Evolutionary conservation across 768 basidiomycete genomes (phyloP).

Genomic region (Leccinum longicurvipes): DNA sequence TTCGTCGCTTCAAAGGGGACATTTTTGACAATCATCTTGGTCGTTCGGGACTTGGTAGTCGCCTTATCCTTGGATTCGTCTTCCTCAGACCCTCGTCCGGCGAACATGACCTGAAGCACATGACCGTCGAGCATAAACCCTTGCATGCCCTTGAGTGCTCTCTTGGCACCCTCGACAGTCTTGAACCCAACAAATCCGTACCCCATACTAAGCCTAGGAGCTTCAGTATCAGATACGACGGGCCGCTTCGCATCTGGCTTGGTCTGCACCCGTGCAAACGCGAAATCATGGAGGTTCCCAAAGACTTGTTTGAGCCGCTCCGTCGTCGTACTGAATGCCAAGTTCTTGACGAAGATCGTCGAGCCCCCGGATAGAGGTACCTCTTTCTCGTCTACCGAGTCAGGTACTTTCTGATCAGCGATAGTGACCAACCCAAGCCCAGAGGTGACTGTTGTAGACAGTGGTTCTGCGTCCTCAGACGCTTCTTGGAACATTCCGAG

Average conservation of each 20-base stretch:
- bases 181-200: conserved; percentile 96
- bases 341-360: conserved; percentile 92
- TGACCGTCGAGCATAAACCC: conserved; percentile 88
- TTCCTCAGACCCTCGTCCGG: conserved; percentile 72
- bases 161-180: conserved; percentile 35
- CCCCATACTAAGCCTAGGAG: conserved; percentile 81
- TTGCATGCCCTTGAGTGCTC: conserved; percentile 73
- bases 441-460: conserved; percentile 11
- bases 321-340: conserved; percentile 75
- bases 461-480: conserved; percentile 24
- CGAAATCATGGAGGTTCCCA: conserved; percentile 71
- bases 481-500: conserved; percentile 69
- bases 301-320: conserved; percentile 70
- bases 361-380: conserved; percentile 58
- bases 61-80: conserved; percentile 42
- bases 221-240: conserved; percentile 24
- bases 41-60: conserved; percentile 57
- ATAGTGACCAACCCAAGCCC: conserved; percentile 39
- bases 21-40: conserved; percentile 98
- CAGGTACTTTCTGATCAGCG: conserved; percentile 37
- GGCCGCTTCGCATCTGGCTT: conserved; percentile 81
- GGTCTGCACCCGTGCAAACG: conserved; percentile 86
- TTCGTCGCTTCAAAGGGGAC: conserved; percentile 94
- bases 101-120: conserved; percentile 77
- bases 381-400: conserved; percentile 35